Evolutionary conservation across 257 asterid genomes (phyloP), one percentile per base, ranked within the genome.

Genomic region (Salvia miltiorrhiza): DNA sequence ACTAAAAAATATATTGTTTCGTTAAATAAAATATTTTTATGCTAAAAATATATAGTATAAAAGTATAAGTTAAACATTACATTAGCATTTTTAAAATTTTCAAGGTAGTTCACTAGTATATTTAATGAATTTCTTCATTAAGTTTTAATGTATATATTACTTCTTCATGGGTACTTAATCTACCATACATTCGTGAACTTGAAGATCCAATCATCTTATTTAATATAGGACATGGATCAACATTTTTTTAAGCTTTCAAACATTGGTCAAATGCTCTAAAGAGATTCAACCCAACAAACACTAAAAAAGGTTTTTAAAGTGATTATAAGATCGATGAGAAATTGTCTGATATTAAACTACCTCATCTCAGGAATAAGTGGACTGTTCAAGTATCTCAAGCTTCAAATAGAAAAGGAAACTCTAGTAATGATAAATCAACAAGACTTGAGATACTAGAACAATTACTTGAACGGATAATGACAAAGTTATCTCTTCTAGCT

Each of bases 361-460:
- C n/a, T 20, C 65, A 30, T 63, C 32, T 13, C 11, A 63, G 33
- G n/a, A 13, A 41, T 65, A 60, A 54, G 56, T 63, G 35, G 20
- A 52, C 35, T 40, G 3, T 49, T 19, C 17, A 8, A 70, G 49
- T 28, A 53, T 62, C 35, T 43, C 13, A 14, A 5, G 55, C 41
- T 30, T 57, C 20, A 16, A 40, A 64, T 9, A 26, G 35, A 56
- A 39, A 50, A 68, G 7, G 53, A 62, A 32, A 44, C 37, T 69
- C 69, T 43, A 19, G 45, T 55, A 21, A 65, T 65, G 65, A 55
- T 24, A 58, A 23, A 49, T 56, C 20, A 33, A 39, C 48, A 74
- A 65, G 67, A 41, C 52, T 70, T 28, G 45, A 67, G 26, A 60
- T 47, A 37, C 68, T 41, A 35, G 63, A 47, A 53, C 37, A 50